These are phyloP conservation scores for Dactylorhiza incarnata DNA, from an alignment of 106 monocot genomes.

Conservation along the genomic window DNA sequence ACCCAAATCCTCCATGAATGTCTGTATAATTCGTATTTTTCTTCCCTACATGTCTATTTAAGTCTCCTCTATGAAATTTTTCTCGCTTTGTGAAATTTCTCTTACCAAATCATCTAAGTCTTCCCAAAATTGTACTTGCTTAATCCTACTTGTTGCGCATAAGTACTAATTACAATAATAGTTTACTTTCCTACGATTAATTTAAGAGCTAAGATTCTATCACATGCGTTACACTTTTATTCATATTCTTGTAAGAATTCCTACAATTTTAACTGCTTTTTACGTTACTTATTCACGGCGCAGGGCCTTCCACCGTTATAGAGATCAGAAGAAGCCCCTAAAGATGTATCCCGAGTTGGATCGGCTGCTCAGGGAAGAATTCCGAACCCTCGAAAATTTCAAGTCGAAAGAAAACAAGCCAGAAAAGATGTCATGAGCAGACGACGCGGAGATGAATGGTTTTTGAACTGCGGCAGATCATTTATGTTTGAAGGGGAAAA, in stretches of 20 bases:
- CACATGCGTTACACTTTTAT: not conserved
- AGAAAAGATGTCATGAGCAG: constrained; percentile 13
- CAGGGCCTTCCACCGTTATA: constrained; percentile 91
- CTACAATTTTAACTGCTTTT: too few relatives aligned
- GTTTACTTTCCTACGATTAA: too few relatives aligned
- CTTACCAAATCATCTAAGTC: too few relatives aligned
- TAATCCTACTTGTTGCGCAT: too few relatives aligned
- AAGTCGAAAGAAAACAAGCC: constrained; percentile 36
- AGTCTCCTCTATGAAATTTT: too few relatives aligned
- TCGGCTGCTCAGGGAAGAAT: constrained; percentile 69
- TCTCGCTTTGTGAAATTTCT: not conserved
- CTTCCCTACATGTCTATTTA: not conserved
- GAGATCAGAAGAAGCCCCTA: constrained; percentile 34
- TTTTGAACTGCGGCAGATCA: not conserved
- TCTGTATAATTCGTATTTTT: too few relatives aligned
- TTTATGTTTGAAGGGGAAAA: not conserved
- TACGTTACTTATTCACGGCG: too few relatives aligned
- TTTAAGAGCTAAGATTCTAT: too few relatives aligned
- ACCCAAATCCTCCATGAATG: too few relatives aligned
- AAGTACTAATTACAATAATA: too few relatives aligned
- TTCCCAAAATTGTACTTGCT: too few relatives aligned
- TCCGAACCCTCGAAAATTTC: constrained; percentile 58
- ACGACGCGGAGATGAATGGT: not conserved
- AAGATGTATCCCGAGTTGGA: constrained; percentile 68
- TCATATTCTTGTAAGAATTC: too few relatives aligned